Conservation (phyloP, 2,329 filamentous ascomycete genomes). For the Aspergillus felis region DNA sequence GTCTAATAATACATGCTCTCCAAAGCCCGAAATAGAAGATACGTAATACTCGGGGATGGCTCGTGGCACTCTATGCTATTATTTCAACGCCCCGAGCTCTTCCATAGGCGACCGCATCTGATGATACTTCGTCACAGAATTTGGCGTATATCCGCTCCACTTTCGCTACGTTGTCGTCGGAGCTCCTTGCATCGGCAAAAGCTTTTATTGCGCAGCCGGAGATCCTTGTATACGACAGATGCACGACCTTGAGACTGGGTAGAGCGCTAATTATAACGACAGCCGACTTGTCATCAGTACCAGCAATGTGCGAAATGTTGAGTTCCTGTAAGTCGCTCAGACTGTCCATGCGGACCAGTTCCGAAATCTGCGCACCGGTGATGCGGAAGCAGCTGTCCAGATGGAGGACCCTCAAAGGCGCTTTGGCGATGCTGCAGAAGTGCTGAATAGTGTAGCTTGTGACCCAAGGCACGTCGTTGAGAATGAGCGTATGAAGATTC, state of each 20-base stretch:
- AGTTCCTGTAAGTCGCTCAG: conserved; percentile 25
- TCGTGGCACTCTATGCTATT: conserved; percentile 11
- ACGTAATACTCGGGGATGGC: neutral
- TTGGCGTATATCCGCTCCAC: conserved; percentile 25
- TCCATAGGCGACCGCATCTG: conserved; percentile 33
- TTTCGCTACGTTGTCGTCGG: conserved; percentile 7
- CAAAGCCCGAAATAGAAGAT: neutral
- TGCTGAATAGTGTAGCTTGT: conserved; percentile 8
- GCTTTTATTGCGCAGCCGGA: conserved; percentile 33
- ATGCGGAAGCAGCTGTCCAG: conserved; percentile 26
- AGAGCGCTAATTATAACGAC: conserved; percentile 18
- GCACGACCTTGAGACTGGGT: conserved; percentile 27
- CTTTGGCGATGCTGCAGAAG: conserved; percentile 17
- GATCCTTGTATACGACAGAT: conserved; percentile 32
- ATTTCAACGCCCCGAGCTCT: conserved; percentile 26
- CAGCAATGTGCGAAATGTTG: conserved; percentile 22
- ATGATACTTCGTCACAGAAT: conserved; percentile 28
- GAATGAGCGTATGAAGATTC: conserved; percentile 25
- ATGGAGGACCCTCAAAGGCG: conserved; percentile 22
- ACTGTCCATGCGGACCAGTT: conserved; percentile 13
- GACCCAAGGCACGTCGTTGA: conserved; percentile 26
- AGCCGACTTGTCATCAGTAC: conserved; percentile 24
- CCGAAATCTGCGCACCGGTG: conserved; percentile 7
- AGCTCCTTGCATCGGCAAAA: conserved; percentile 23
- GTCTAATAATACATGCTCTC: neutral